Conservation (phyloP, 306 rosid species). For the Clitoria ternatea region DNA sequence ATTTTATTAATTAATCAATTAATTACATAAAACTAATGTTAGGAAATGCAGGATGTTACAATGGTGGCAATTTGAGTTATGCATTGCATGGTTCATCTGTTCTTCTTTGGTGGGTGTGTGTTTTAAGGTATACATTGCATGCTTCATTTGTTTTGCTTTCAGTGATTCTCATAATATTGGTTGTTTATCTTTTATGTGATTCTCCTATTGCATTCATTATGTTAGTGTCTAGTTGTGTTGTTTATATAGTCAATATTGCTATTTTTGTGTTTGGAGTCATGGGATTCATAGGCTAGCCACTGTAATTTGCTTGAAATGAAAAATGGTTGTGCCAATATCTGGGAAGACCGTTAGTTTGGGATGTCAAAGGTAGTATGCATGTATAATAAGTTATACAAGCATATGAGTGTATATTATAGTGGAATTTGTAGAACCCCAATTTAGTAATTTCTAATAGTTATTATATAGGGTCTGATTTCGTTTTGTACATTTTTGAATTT, state of each 20-base stretch:
- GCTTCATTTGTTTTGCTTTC: neutral
- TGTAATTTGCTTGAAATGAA: neutral
- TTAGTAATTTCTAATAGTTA: neutral
- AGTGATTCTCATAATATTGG: neutral
- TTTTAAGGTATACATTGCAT: conserved; percentile 11
- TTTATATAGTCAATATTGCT: neutral
- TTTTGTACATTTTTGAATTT: neutral
- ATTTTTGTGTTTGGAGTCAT: neutral
- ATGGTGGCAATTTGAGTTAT: too few species aligned
- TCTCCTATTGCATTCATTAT: neutral
- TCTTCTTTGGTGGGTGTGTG: neutral
- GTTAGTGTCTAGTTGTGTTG: neutral
- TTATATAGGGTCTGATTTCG: neutral
- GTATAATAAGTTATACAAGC: neutral
- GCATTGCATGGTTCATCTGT: too few species aligned
- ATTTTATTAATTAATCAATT: too few species aligned
- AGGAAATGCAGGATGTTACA: too few species aligned
- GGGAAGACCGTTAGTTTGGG: neutral
- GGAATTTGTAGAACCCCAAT: neutral
- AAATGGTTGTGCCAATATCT: neutral
- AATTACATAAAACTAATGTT: too few species aligned
- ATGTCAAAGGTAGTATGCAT: neutral
- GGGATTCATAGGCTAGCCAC: neutral
- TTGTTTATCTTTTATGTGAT: neutral
- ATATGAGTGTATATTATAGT: neutral